These are phyloP conservation scores for Rhynchospora pubera DNA, from an alignment of 176 grass and related monocot species.

Conservation along the genomic window DNA sequence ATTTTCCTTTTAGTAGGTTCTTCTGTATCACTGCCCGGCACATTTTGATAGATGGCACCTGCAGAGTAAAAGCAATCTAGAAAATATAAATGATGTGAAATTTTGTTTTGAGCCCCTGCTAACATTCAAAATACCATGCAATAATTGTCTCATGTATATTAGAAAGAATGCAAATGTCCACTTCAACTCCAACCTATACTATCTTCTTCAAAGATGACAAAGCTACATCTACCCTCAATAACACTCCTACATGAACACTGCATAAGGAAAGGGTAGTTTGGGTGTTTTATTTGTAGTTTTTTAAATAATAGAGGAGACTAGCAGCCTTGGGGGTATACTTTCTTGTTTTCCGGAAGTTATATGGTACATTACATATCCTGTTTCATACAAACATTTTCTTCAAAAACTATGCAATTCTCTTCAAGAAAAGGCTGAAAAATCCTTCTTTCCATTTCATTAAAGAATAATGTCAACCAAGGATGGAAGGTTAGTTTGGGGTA, in stretches of 20 bases:
- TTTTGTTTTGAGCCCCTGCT: not conserved
- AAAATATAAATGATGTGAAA: not conserved
- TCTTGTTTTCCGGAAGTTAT: not conserved
- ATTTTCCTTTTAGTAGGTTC: slow-evolving; percentile 23
- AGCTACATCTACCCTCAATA: not conserved
- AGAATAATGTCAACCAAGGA: not conserved
- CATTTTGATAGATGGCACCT: slow-evolving; percentile 30
- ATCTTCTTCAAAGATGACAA: not conserved
- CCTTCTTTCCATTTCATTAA: not conserved
- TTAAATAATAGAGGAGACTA: not conserved
- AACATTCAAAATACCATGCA: not conserved
- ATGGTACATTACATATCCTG: not conserved
- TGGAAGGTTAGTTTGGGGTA: not conserved
- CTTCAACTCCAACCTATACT: not conserved
- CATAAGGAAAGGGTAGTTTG: not conserved
- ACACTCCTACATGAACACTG: not conserved
- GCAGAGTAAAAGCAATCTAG: not conserved
- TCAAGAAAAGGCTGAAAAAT: not conserved
- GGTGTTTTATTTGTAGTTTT: not conserved
- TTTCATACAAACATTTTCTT: not conserved
- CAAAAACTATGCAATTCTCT: not conserved
- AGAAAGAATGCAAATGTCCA: not conserved
- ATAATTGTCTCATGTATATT: not conserved
- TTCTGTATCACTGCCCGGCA: slow-evolving; percentile 49
- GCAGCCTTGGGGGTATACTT: not conserved